Conservation (phyloP, 1,139 yeast genomes). For the Magnusiomyces paraingens region DNA sequence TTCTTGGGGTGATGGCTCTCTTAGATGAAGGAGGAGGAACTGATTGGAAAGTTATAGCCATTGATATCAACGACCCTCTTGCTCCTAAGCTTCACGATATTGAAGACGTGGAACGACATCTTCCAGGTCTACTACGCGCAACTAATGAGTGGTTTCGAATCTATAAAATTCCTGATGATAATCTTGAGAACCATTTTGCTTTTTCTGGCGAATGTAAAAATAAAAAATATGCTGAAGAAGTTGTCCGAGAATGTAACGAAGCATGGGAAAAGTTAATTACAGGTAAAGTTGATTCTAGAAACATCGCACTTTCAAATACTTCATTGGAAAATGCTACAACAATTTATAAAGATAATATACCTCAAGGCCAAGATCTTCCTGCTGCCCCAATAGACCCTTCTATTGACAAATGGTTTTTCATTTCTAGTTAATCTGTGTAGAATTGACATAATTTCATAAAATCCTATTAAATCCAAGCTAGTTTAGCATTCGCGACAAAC, state of each 20-base stretch:
- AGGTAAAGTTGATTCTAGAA: constrained; percentile 43
- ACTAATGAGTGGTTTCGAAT: constrained; percentile 92
- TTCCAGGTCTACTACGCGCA: constrained; percentile 82
- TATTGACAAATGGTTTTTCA: constrained; percentile 98
- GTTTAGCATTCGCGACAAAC: constrained; percentile 50
- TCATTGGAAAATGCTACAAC: constrained; percentile 51
- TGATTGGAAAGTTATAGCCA: constrained; percentile 93
- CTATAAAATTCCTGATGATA: constrained; percentile 92
- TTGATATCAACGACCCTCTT: constrained; percentile 75
- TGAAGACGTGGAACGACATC: constrained; percentile 69
- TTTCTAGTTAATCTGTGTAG: constrained; percentile 31
- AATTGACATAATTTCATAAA: background rate
- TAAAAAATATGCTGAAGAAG: constrained; percentile 64
- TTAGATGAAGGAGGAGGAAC: constrained; percentile 79
- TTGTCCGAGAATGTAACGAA: constrained; percentile 60
- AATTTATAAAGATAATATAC: constrained; percentile 40
- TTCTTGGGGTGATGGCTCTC: constrained; percentile 87
- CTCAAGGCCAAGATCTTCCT: constrained; percentile 59
- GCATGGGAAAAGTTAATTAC: constrained; percentile 65
- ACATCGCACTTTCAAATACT: constrained; percentile 56
- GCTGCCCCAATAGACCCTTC: constrained; percentile 97
- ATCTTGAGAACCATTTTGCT: constrained; percentile 80
- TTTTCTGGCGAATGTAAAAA: constrained; percentile 74
- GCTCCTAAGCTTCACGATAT: constrained; percentile 70
- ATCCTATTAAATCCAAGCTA: background rate